These are phyloP conservation scores for Herpetospermum pedunculosum DNA, from an alignment of 306 rosid genomes.

Conservation along the genomic window DNA sequence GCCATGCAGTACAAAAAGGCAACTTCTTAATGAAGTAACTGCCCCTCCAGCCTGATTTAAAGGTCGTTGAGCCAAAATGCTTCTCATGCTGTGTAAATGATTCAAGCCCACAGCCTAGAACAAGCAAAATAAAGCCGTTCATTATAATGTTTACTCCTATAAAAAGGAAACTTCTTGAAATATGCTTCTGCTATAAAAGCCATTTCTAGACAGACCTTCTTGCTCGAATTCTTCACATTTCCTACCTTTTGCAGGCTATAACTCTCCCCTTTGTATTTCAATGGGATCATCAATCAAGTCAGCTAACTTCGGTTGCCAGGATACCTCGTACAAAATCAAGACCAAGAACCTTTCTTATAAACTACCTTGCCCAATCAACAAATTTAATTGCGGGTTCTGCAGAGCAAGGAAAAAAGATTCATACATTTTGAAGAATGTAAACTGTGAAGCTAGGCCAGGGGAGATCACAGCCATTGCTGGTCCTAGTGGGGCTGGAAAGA, in stretches of 20 bases:
- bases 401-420: conserved; percentile 9
- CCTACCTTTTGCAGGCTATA: background rate
- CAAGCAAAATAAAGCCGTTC: background rate
- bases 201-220: background rate
- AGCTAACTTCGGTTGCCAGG: conserved; percentile 2
- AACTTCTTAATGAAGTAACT: conserved; percentile 9
- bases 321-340: conserved; percentile 6
- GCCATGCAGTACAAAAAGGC: background rate
- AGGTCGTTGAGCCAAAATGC: background rate
- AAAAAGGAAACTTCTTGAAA: background rate
- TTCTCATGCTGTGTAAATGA: conserved; percentile 1
- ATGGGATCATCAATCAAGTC: conserved; percentile 14
- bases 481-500: conserved; percentile 43
- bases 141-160: background rate
- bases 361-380: conserved; percentile 10
- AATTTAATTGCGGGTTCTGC: conserved; percentile 3
- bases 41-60: background rate
- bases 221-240: background rate
- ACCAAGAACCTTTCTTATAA: conserved; percentile 26
- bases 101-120: background rate
- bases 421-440: conserved; percentile 27
- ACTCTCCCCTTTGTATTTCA: conserved; percentile 4
- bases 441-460: conserved; percentile 30
- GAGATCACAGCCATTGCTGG: conserved; percentile 38
- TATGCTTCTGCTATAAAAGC: background rate